A percentile compares a stretch with the other conserved stretches of the same genome.
Evolutionary conservation across 2,329 filamentous ascomycete genomes (phyloP).

Genomic region (Calycina herbarum): DNA sequence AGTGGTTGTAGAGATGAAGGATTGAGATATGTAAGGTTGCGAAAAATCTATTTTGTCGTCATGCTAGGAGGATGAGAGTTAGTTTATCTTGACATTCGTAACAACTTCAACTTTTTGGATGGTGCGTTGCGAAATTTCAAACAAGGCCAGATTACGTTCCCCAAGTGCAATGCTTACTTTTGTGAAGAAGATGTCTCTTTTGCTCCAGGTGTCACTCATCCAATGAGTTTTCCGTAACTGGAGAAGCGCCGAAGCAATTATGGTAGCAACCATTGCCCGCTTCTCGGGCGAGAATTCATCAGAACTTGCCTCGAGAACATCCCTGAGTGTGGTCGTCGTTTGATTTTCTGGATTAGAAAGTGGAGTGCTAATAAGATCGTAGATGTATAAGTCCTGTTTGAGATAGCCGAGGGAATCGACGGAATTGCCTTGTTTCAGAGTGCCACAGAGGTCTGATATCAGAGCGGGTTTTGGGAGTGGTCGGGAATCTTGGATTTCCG

Average conservation of each 20-base stretch:
- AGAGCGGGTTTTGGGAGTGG: neutral
- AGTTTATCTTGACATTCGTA: neutral
- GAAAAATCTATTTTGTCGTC: neutral
- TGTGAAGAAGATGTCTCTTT: slow-evolving; percentile 6
- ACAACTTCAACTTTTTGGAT: no score
- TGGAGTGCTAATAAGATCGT: no score
- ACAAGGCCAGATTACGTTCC: neutral
- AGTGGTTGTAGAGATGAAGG: neutral
- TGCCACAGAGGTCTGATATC: neutral
- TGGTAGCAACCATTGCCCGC: neutral
- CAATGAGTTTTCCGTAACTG: slow-evolving; percentile 7
- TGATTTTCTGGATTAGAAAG: no score
- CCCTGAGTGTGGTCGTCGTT: neutral
- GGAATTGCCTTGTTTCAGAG: no score
- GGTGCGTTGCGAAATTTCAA: neutral
- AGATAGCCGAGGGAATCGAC: no score
- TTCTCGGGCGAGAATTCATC: neutral
- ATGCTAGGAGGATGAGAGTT: neutral
- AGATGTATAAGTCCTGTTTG: no score
- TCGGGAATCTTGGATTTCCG: no score
- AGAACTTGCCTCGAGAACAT: neutral
- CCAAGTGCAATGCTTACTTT: neutral
- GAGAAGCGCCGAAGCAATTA: slow-evolving; percentile 8
- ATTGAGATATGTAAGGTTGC: neutral
- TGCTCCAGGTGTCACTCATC: slow-evolving; percentile 8